Evolutionary conservation across 805 yeast species (phyloP).

Genomic region (Candida khao-thaluensis): DNA sequence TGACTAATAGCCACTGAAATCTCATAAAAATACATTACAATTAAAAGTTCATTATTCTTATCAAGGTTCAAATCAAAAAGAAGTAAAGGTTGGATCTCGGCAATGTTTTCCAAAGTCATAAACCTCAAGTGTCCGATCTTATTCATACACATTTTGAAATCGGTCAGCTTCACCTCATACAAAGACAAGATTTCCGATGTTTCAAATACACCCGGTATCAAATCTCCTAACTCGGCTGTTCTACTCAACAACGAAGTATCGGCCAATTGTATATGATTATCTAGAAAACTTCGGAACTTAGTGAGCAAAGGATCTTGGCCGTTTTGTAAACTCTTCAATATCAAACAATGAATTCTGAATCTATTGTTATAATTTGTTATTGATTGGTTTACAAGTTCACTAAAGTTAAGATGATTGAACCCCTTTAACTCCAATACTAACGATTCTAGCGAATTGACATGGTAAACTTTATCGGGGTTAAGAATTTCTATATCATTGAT

Average conservation of each 20-base stretch:
- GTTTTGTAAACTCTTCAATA: constrained; percentile 4
- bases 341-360: constrained; percentile 9
- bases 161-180: background rate
- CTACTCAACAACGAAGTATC: background rate
- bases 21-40: constrained; percentile 4
- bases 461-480: constrained; percentile 15
- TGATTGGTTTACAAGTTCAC: constrained; percentile 5
- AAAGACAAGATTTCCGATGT: background rate
- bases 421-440: constrained; percentile 20
- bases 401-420: constrained; percentile 18
- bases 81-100: background rate
- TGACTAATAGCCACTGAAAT: background rate
- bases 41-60: constrained; percentile 4
- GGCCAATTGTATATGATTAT: constrained; percentile 1
- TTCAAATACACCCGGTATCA: constrained; percentile 3
- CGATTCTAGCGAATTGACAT: constrained; percentile 19
- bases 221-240: background rate
- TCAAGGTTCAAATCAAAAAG: background rate
- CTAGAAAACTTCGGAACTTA: constrained; percentile 3
- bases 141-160: background rate
- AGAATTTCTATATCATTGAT: constrained; percentile 16
- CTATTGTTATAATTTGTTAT: constrained; percentile 8
- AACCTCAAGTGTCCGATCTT: background rate
- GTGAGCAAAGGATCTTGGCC: constrained; percentile 1
- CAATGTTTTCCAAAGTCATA: background rate